Evolutionary conservation across 202 grass and related monocot species (phyloP).

Genomic region (Hordeum pubiflorum): DNA sequence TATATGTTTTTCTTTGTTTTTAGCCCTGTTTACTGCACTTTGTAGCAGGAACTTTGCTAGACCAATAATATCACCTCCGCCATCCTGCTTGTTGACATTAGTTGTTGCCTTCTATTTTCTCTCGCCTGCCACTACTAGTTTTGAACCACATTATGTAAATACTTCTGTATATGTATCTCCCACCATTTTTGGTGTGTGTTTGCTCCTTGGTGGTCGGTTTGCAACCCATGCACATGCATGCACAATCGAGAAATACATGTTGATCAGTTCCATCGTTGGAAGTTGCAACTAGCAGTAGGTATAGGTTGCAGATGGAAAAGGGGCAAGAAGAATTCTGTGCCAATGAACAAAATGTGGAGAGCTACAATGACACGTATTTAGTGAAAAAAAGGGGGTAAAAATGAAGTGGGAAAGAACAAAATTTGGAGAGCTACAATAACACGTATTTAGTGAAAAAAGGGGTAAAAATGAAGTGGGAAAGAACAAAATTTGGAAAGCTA

Average conservation of each 20-base stretch:
- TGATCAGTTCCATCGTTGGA: background rate
- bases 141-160: background rate
- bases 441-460: background rate
- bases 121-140: background rate
- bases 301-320: background rate
- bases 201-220: background rate
- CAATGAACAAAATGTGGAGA: background rate
- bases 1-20: background rate
- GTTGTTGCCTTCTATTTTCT: background rate
- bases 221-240: background rate
- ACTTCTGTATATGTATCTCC: background rate
- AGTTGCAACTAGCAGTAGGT: background rate
- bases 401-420: background rate
- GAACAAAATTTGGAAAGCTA: background rate
- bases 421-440: background rate
- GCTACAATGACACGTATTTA: background rate
- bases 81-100: background rate
- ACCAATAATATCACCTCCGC: background rate
- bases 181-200: background rate
- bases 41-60: background rate
- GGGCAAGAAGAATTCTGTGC: background rate
- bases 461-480: background rate
- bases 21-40: background rate
- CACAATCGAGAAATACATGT: background rate
- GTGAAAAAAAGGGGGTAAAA: background rate